A percentile compares a stretch with the other conserved stretches of the same genome.
Evolutionary conservation across 1,284 basidiomycete species (phyloP).

Genomic region (Porodaedalea pini): DNA sequence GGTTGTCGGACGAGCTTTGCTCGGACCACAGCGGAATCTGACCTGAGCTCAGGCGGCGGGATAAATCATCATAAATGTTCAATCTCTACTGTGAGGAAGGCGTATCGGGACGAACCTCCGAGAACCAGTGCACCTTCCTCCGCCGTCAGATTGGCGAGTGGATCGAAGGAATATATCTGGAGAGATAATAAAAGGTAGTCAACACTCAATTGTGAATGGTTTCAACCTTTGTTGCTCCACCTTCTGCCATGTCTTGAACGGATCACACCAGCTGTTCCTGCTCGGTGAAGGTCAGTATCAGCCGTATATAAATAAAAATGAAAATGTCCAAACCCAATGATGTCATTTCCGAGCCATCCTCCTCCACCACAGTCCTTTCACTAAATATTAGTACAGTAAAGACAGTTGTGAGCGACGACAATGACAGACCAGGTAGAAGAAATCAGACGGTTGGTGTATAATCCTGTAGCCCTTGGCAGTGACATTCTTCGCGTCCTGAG

Average conservation of each 20-base stretch:
- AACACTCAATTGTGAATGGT: constrained; percentile 23
- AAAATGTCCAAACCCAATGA: constrained; percentile 6
- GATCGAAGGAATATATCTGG: constrained; percentile 50
- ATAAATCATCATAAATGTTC: neutral
- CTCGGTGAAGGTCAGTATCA: constrained; percentile 12
- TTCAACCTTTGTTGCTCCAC: constrained; percentile 22
- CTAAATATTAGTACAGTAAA: constrained; percentile 7
- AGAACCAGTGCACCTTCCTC: constrained; percentile 33
- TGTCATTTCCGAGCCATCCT: constrained; percentile 38
- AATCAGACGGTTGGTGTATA: constrained; percentile 52
- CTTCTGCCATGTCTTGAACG: constrained; percentile 54
- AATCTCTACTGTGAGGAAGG: neutral
- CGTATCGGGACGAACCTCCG: constrained; percentile 28
- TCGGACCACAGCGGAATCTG: constrained; percentile 44
- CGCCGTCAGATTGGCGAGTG: constrained; percentile 34
- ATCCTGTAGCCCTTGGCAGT: constrained; percentile 47
- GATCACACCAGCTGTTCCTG: constrained; percentile 45
- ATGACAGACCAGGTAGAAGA: constrained; percentile 52
- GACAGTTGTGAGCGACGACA: constrained; percentile 38
- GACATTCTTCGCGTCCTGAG: constrained; percentile 38
- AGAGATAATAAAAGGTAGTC: neutral
- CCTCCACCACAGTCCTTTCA: constrained; percentile 40
- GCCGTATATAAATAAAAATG: neutral
- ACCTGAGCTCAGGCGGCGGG: constrained; percentile 11
- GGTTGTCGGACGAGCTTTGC: constrained; percentile 40